Evolutionary conservation across 2,329 filamentous ascomycete genomes (phyloP), one percentile per base, ranked within the genome.

Genomic region (Emergomyces orientalis): DNA sequence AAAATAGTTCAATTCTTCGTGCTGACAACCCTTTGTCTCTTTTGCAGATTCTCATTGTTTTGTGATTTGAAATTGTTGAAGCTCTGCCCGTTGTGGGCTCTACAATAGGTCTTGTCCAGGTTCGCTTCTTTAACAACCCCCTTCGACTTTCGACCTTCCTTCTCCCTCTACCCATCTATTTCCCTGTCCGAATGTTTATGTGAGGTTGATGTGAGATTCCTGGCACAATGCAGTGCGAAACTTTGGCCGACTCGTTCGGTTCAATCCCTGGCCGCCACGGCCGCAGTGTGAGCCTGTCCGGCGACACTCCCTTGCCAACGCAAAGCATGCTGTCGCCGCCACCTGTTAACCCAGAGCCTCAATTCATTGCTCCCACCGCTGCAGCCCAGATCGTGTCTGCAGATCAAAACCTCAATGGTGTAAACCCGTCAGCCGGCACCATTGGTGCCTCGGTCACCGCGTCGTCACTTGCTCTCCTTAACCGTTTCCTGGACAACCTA

Each of bases 361-460:
- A 87, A 22, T 99, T 95, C 77, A 92, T 99, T 70, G 92, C 93
- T 56, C 82, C 86, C 39, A 88, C 91, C 55, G 91, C 93, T 63
- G 94, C 93, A 60, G 91, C 90, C 22, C 91, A 97, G 73, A 93
- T 96, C 66, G 87, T 97, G 69, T 93, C 90, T 63, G 91, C 91
- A 71, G 88, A 95, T 72, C 88, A 94, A 76, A 89, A 93, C 71
- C 86, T 84, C 67, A 86, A 88, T 71, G 82, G 86, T 63, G 85
- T 86, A 68, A 80, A 86, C 59, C 87, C 87, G 81, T 85, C 86
- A 70, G 85, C 89, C 70, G 83, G 88, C 4, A 82, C 82, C 63
- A 87, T 89, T 68, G 85, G 87, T 22, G 89, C 89, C 22, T 74
- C 88, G 58, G 89, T 96, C 63, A 88, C 91, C 0, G 80, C 83